phyloP scores from a whole-genome alignment of 345 rosid genomes.

The Salix exigua region DNA sequence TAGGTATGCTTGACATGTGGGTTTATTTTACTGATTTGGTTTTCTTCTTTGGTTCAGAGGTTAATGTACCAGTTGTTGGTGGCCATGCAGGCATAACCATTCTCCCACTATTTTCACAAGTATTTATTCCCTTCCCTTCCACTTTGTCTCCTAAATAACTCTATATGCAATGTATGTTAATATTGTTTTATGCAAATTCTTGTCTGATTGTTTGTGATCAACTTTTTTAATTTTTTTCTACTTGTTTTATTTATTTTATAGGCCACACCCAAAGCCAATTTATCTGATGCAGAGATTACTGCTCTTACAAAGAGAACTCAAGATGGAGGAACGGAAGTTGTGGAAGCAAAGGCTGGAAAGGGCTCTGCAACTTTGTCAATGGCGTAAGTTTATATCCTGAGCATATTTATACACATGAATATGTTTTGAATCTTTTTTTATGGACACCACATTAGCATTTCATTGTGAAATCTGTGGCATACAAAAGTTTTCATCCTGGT shows the following conservation, averaged over 20 bases:
- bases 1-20: background rate
- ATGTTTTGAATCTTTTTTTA: background rate
- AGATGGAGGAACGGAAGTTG: constrained; percentile 92
- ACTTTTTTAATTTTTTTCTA: background rate
- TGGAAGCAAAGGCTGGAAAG: constrained; percentile 89
- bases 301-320: constrained; percentile 85
- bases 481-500: background rate
- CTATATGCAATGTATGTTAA: background rate
- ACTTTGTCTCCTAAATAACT: background rate
- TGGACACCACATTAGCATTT: background rate
- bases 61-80: constrained; percentile 78
- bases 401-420: background rate
- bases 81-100: constrained; percentile 84
- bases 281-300: constrained; percentile 49
- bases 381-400: constrained; percentile 58
- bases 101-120: constrained; percentile 82
- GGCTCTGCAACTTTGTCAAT: constrained; percentile 87
- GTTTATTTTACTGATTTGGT: background rate
- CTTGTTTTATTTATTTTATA: constrained; percentile 16
- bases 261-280: constrained; percentile 77
- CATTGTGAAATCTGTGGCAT: background rate
- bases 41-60: constrained; percentile 33
- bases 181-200: background rate
- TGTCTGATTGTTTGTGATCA: background rate
- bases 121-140: constrained; percentile 12